A percentile compares a stretch with the other conserved stretches of the same genome.
These are phyloP conservation scores for Hypoxylon sp. DNA, from an alignment of 2,329 filamentous ascomycete genomes.

Conservation along the genomic window DNA sequence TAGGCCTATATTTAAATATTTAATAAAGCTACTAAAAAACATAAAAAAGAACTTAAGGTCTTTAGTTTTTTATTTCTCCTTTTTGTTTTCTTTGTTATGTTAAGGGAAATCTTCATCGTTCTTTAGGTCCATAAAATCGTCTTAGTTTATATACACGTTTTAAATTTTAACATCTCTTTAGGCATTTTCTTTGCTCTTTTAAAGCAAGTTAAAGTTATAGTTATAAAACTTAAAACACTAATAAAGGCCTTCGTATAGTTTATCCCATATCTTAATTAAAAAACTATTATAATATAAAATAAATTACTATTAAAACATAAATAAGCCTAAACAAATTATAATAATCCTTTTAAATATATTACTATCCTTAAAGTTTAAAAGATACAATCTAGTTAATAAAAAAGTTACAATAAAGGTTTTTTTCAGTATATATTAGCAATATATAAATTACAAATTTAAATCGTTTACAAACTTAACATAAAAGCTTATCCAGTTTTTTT, in stretches of 20 bases:
- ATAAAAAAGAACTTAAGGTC: background rate
- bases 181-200: background rate
- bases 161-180: conserved; percentile 6
- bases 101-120: background rate
- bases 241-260: background rate
- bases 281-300: background rate
- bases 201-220: conserved; percentile 1
- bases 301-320: background rate
- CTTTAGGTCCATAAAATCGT: conserved; percentile 3
- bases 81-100: background rate
- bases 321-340: conserved; percentile 1
- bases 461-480: background rate
- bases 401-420: background rate
- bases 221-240: background rate
- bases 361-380: conserved; percentile 4
- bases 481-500: background rate
- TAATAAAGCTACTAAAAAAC: background rate
- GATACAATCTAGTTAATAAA: background rate
- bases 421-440: background rate
- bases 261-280: background rate
- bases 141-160: background rate
- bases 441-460: background rate
- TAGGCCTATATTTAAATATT: background rate
- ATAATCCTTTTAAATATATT: background rate
- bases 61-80: background rate